Percentiles rank a stretch among this genome's conserved stretches.
Evolutionary conservation across 2,329 filamentous ascomycete genomes (phyloP).

Genomic region (Ascochyta viciae-villosae): DNA sequence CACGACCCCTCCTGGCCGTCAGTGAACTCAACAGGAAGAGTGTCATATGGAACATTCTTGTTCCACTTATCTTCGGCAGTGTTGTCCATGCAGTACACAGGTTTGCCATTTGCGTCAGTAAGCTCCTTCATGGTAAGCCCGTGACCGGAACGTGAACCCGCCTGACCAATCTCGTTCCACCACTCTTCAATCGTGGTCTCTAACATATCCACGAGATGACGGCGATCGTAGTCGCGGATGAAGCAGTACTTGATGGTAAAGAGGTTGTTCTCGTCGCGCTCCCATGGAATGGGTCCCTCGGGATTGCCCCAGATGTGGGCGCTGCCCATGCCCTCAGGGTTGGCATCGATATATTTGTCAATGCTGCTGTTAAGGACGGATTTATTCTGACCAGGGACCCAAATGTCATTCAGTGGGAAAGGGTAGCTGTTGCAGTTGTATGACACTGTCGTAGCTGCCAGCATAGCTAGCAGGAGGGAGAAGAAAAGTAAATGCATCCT

Average conservation of each 20-base stretch:
- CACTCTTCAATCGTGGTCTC: not conserved
- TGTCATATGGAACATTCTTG: not conserved
- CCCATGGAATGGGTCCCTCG: not conserved
- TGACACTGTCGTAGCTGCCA: not conserved
- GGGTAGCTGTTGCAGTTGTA: constrained; percentile 2
- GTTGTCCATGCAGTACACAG: not conserved
- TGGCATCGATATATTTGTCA: not conserved
- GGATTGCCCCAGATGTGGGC: not conserved
- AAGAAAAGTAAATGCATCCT: not conserved
- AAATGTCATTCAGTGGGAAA: not conserved
- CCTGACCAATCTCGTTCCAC: not conserved
- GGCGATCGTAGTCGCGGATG: not conserved
- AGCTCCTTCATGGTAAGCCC: not conserved
- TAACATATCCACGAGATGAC: not conserved
- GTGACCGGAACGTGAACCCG: not conserved
- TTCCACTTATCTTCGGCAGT: not conserved
- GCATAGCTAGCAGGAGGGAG: not conserved
- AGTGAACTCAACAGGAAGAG: constrained; percentile 5
- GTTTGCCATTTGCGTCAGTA: not conserved
- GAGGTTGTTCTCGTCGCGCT: not conserved
- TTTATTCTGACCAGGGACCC: not conserved
- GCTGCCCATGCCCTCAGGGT: not conserved
- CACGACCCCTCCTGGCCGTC: not conserved
- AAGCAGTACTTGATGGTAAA: constrained; percentile 1
- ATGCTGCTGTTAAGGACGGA: not conserved